Base-by-base conservation (phyloP, 2,329 filamentous ascomycete species). In the Trichoderma sp. region DNA sequence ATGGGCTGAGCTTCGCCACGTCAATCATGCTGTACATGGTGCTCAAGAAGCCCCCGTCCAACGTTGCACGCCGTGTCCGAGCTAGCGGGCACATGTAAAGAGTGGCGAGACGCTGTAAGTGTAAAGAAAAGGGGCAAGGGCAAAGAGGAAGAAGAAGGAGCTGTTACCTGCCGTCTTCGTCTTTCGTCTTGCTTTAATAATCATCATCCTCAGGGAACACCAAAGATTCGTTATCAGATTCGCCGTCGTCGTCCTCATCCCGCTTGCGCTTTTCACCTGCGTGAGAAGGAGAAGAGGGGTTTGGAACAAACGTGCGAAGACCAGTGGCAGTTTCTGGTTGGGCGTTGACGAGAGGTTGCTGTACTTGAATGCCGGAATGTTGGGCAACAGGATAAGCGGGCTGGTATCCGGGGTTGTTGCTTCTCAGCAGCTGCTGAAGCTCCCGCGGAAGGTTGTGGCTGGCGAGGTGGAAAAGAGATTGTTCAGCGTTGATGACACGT, bases 11-110 rank as follows among this genome's bases (percentile, higher is more conserved):
- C 68, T 80, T 91, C 51, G 94, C 94, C 68, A 99, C 96, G 49
- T 89, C 93, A 14, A 87, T 99, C 77, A 99, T 99, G 96, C 84
- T 99, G 77, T 97, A 91, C 87, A 94, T 98, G 92, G 89, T 99
- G 46, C 83, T 97, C 70, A 94, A 92, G 79, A 97, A 95, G 81
- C 93, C 94, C 16, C 85, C 93, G 11, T 89, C 90, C 30, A 89
- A 92, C 74, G 84, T 92, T 59, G 81, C 90, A 65, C 88, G 90
- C 71, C 89, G 93, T 71, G 89, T 97, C 69, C 88, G 91, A 68
- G 88, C 92, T 79, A 93, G 90, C 77, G 90, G 87, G 76, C 87
- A 90, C 70, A 94, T 92, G 91, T 93, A 86, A 26, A 26, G 26
- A 26, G 46, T 24, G 37, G 13, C 6, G 16, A 14, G n/a, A 26